Base-by-base conservation (phyloP, 805 yeast species). In the Teunomyces stri region DNA sequence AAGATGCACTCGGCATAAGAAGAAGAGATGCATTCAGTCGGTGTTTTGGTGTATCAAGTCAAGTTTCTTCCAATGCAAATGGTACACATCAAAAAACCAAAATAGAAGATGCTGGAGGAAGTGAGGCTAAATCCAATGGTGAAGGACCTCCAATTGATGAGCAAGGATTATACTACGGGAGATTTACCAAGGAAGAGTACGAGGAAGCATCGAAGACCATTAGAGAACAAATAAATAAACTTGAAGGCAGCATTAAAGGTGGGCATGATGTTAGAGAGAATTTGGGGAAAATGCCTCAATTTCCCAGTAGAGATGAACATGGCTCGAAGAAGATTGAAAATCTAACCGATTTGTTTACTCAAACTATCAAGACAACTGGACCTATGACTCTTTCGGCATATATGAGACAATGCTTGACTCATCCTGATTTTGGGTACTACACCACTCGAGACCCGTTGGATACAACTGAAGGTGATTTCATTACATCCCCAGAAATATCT, bases 401-500 rank as follows among this genome's bases (percentile, higher is more conserved):
- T 61, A 89, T 89, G 91, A 73, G 85, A 47, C 91, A 87, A 61
- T 87, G 96, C 59, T 72, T 89, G 48, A 80, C 89, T 0, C 86
- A 87, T 58, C 94, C 96, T 0, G 70, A 79, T 7, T 77, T 75
- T 52, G 96, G 96, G 0, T 89, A 89, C 62, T 88, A 89, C 60
- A 85, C 89, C 18, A 84, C 87, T 3, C 69, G 83, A 51, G 84
- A 88, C 55, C 96, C 96, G 2, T 69, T 89, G 30, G 88, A 85
- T 28, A 39, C 59, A 2, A 64, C 55, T 35, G 61, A 65, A 5
- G 95, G 96, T 4, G 96, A 89, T 63, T 89, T 89, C 62, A 75
- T 84, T 44, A 89, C 96, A 0, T 84, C 92, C 0, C 96, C 96
- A 0, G 96, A 89, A 64, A 87, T 89, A 43, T 85, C 92, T 5